Evolutionary conservation across 352 stramenopile genomes (phyloP).

Genomic region (Lagenidium giganteum): DNA sequence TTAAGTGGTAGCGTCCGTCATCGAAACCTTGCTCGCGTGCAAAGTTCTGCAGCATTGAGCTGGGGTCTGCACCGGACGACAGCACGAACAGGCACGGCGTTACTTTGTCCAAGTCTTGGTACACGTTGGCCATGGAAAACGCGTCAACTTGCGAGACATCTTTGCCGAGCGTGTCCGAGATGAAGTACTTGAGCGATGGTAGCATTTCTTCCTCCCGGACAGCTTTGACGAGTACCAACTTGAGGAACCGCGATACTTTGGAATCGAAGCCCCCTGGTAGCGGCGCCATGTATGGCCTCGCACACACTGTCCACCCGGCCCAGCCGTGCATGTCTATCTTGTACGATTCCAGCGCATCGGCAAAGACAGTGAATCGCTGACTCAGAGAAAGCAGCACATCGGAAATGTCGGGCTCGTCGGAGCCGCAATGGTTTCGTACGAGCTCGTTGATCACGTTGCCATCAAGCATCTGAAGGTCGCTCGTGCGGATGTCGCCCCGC

Average conservation of each 20-base stretch:
- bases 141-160: no score
- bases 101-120: slow-evolving; percentile 32
- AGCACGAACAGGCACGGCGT: slow-evolving; percentile 63
- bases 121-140: slow-evolving; percentile 50
- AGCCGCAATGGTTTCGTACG: not conserved
- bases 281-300: no score
- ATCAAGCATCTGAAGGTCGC: slow-evolving; percentile 27
- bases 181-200: slow-evolving; percentile 27
- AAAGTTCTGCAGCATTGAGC: slow-evolving; percentile 29
- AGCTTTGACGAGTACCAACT: slow-evolving; percentile 53
- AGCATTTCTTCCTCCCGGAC: slow-evolving; percentile 47
- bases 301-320: no score
- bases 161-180: slow-evolving; percentile 29
- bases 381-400: slow-evolving; percentile 26
- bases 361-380: slow-evolving; percentile 15
- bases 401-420: slow-evolving; percentile 10
- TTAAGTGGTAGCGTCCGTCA: slow-evolving; percentile 37
- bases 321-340: no score
- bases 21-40: slow-evolving; percentile 22
- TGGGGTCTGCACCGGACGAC: slow-evolving; percentile 49
- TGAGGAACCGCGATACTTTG: slow-evolving; percentile 35
- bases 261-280: no score
- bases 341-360: slow-evolving; percentile 32
- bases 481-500: slow-evolving; percentile 21
- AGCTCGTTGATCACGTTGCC: no score